A percentile compares a stretch with the other conserved stretches of the same genome.
Evolutionary conservation across 2,329 filamentous ascomycete genomes (phyloP).

Genomic region (Venturia effusa): DNA sequence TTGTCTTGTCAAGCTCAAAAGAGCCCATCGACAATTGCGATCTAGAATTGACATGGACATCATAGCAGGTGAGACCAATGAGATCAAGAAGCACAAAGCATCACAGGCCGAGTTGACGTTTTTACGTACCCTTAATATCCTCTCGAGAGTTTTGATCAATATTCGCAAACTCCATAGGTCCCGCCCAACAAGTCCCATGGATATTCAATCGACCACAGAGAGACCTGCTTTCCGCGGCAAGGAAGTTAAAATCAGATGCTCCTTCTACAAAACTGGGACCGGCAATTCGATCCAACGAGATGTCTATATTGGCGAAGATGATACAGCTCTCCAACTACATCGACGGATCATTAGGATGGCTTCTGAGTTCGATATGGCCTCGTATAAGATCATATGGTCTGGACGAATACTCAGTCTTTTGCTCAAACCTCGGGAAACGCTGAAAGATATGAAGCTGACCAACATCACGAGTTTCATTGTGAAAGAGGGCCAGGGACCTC

Average conservation of each 20-base stretch:
- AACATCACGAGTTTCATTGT: slow-evolving; percentile 56
- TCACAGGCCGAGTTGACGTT: slow-evolving; percentile 13
- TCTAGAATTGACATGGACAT: background rate
- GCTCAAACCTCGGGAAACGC: slow-evolving; percentile 44
- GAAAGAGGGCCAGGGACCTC: slow-evolving; percentile 31
- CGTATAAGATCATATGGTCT: slow-evolving; percentile 61
- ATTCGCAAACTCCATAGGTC: slow-evolving; percentile 24
- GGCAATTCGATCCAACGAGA: background rate
- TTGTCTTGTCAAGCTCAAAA: slow-evolving; percentile 53
- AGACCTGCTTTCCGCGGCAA: slow-evolving; percentile 48
- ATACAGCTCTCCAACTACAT: slow-evolving; percentile 60
- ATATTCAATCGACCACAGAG: background rate
- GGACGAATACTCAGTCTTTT: slow-evolving; percentile 55
- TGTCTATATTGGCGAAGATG: slow-evolving; percentile 55
- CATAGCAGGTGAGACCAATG: background rate
- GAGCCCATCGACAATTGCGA: slow-evolving; percentile 10
- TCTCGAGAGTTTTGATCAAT: slow-evolving; percentile 21
- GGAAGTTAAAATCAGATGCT: slow-evolving; percentile 57
- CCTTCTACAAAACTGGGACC: slow-evolving; percentile 42
- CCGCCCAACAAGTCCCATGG: slow-evolving; percentile 11
- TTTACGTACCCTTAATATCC: slow-evolving; percentile 24
- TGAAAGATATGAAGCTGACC: slow-evolving; percentile 55
- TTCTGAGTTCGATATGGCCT: slow-evolving; percentile 59
- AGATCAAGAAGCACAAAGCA: background rate
- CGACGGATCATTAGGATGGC: slow-evolving; percentile 47